Conservation (phyloP, 495 filamentous ascomycete genomes). For the Amorphotheca resinae region DNA sequence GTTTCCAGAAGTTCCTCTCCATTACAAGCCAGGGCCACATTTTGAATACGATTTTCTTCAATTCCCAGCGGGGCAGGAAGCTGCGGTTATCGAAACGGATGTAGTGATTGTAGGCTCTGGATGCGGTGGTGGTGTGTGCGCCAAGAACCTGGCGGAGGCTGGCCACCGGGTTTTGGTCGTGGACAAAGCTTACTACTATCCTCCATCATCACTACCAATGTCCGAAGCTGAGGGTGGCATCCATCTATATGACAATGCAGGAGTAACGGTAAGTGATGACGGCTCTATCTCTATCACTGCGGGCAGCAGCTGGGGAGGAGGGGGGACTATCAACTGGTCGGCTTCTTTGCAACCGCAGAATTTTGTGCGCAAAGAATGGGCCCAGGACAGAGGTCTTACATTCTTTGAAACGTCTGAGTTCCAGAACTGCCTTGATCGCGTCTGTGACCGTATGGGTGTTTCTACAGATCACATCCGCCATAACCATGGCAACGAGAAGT, state of each 20-base stretch:
- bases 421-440: slow-evolving; percentile 61
- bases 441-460: slow-evolving; percentile 67
- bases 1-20: slow-evolving; percentile 46
- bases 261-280: slow-evolving; percentile 47
- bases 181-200: slow-evolving; percentile 69
- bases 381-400: slow-evolving; percentile 46
- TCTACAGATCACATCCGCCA: slow-evolving; percentile 52
- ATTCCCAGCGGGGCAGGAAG: slow-evolving; percentile 25
- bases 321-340: slow-evolving; percentile 69
- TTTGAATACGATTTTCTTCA: slow-evolving; percentile 39
- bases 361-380: slow-evolving; percentile 76
- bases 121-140: slow-evolving; percentile 73
- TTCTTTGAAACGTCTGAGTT: slow-evolving; percentile 69
- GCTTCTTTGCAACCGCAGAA: slow-evolving; percentile 72
- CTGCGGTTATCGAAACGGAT: slow-evolving; percentile 56
- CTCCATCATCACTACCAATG: slow-evolving; percentile 65
- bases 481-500: slow-evolving; percentile 51
- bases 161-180: slow-evolving; percentile 67
- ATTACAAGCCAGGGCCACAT: slow-evolving; percentile 45
- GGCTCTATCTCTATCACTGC: slow-evolving; percentile 46
- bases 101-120: slow-evolving; percentile 80
- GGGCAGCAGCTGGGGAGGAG: slow-evolving; percentile 72
- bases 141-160: slow-evolving; percentile 67
- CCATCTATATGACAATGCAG: slow-evolving; percentile 54
- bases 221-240: slow-evolving; percentile 35